A percentile compares a stretch with the other conserved stretches of the same genome.
These are phyloP conservation scores for Bolboschoenus planiculmis DNA, from an alignment of 176 grass and related monocot species.

Conservation along the genomic window DNA sequence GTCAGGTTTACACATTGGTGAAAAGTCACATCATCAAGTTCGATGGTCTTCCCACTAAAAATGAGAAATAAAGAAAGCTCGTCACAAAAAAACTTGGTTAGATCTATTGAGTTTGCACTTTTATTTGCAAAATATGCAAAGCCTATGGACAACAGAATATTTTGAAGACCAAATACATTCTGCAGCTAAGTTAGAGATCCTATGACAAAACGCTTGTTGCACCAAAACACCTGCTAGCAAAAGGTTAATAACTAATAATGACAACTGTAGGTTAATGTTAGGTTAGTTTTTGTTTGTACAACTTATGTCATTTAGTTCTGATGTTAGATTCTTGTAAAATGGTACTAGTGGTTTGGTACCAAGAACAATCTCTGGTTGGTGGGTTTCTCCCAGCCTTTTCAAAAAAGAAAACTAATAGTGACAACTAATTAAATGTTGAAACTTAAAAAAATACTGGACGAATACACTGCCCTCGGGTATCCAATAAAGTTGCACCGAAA, in stretches of 20 bases:
- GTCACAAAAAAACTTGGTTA: not conserved
- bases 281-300: no score
- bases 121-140: not conserved
- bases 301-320: no score
- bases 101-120: not conserved
- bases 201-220: not conserved
- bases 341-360: no score
- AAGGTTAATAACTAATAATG: not conserved
- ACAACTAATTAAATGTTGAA: not conserved
- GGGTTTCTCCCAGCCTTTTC: no score
- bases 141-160: not conserved
- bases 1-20: conserved; percentile 99
- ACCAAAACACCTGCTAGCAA: not conserved
- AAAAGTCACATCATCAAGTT: conserved; percentile 99
- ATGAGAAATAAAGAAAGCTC: conserved; percentile 16
- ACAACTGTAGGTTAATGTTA: no score
- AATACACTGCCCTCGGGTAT: not conserved
- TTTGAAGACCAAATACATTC: not conserved
- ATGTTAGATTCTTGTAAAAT: no score
- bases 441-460: not conserved
- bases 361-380: no score
- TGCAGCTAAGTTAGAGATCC: not conserved
- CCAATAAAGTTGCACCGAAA: not conserved
- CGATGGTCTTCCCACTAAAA: conserved; percentile 91
- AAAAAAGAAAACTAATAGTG: not conserved